A percentile compares a stretch with the other conserved stretches of the same genome.
phyloP scores from a whole-genome alignment of 345 rosid genomes.

The Nephelium lappaceum region DNA sequence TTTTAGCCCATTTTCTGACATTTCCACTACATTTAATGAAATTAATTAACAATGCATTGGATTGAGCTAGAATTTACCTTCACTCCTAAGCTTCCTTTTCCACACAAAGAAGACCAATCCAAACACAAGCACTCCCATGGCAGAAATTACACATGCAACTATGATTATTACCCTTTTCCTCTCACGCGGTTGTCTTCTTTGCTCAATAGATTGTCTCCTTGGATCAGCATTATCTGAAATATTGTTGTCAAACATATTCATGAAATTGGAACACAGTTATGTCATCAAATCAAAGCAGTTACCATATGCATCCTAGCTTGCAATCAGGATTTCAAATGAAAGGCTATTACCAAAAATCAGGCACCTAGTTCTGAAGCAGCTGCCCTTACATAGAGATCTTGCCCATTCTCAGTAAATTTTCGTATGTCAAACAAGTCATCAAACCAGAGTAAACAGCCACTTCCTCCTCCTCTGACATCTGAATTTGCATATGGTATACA shows the following conservation, averaged over 20 bases:
- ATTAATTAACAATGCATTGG: no score
- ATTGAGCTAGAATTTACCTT: background rate
- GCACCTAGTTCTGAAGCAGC: conserved; percentile 31
- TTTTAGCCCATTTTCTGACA: no score
- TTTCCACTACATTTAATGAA: no score
- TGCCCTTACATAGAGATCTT: conserved; percentile 21
- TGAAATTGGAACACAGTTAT: no score
- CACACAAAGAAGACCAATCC: background rate
- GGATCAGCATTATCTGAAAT: background rate
- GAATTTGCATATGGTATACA: conserved; percentile 30
- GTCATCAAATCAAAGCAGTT: no score
- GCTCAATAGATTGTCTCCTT: background rate
- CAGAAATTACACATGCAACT: background rate
- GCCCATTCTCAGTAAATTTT: conserved; percentile 1
- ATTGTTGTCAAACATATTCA: background rate
- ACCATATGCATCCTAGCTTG: no score
- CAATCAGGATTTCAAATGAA: no score
- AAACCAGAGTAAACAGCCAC: conserved; percentile 32
- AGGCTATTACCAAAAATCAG: background rate
- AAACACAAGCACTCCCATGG: background rate
- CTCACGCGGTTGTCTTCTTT: background rate
- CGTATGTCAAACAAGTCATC: conserved; percentile 20
- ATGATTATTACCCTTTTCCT: background rate
- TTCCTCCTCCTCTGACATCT: conserved; percentile 19
- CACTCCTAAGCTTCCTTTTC: background rate